phyloP scores from a whole-genome alignment of 257 asterid species.

The Primulina eburnea region DNA sequence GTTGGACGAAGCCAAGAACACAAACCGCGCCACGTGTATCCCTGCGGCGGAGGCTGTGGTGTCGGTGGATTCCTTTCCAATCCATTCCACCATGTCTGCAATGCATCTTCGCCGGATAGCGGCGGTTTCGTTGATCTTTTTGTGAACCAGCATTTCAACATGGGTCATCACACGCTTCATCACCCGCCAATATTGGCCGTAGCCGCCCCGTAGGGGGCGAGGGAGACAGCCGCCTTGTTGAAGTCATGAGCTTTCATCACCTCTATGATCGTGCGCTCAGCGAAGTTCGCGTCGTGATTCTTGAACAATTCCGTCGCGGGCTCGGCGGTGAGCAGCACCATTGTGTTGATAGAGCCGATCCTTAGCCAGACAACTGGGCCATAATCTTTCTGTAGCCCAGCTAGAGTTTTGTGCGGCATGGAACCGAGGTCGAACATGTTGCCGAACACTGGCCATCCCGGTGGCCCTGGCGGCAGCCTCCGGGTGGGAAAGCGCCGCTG shows the following conservation, averaged over 20 bases:
- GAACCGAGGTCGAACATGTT: conserved; percentile 56
- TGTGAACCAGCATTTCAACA: conserved; percentile 41
- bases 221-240: conserved; percentile 41
- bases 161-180: conserved; percentile 55
- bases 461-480: conserved; percentile 54
- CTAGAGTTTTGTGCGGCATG: conserved; percentile 47
- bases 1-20: conserved; percentile 54
- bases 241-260: conserved; percentile 38
- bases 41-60: too few species aligned
- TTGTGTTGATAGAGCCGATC: conserved; percentile 49
- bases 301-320: conserved; percentile 56
- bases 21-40: conserved; percentile 47
- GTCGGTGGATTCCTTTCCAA: conserved; percentile 23
- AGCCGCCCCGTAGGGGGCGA: conserved; percentile 63
- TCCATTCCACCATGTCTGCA: conserved; percentile 45
- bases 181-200: conserved; percentile 58
- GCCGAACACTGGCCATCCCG: conserved; percentile 60
- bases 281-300: conserved; percentile 48
- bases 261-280: conserved; percentile 46
- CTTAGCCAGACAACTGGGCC: conserved; percentile 55
- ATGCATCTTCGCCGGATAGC: conserved; percentile 39
- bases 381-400: conserved; percentile 24
- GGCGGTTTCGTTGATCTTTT: conserved; percentile 41
- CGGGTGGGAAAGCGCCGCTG: background rate
- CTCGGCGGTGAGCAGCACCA: conserved; percentile 36